Conservation (phyloP, 805 yeast species). For the Ogataea pignaliae region DNA sequence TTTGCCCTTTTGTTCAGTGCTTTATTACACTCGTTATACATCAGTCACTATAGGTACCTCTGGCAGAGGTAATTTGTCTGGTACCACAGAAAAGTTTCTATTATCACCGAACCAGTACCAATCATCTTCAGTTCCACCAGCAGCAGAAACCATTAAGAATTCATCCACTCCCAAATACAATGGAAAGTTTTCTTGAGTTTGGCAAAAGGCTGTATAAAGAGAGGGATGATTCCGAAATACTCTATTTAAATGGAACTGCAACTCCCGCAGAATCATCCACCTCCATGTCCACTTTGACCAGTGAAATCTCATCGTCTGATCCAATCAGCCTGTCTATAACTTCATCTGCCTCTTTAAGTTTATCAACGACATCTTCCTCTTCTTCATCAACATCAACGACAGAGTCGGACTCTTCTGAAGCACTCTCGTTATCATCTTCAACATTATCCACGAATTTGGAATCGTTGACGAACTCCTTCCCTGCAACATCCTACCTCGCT, state of each 20-base stretch:
- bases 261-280: not conserved
- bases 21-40: too few species aligned
- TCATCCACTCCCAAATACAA: not conserved
- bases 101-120: too few species aligned
- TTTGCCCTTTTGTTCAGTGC: too few species aligned
- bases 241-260: conserved; percentile 10
- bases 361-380: not conserved
- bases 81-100: too few species aligned
- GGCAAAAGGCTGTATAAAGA: conserved; percentile 8
- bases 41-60: too few species aligned
- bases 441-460: too few species aligned
- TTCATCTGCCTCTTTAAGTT: not conserved
- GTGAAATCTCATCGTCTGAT: too few species aligned
- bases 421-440: not conserved
- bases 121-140: too few species aligned
- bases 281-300: too few species aligned
- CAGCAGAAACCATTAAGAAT: not conserved
- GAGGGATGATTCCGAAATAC: conserved; percentile 1
- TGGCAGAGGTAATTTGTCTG: too few species aligned
- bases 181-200: conserved; percentile 10
- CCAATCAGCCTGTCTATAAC: not conserved
- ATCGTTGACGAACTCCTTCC: not conserved
- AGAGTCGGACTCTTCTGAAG: not conserved
- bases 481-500: too few species aligned
- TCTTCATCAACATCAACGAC: not conserved